Evolutionary conservation across 495 filamentous ascomycete genomes (phyloP), one percentile per base, ranked within the genome.

Genomic region (Penicillium samsonianum): DNA sequence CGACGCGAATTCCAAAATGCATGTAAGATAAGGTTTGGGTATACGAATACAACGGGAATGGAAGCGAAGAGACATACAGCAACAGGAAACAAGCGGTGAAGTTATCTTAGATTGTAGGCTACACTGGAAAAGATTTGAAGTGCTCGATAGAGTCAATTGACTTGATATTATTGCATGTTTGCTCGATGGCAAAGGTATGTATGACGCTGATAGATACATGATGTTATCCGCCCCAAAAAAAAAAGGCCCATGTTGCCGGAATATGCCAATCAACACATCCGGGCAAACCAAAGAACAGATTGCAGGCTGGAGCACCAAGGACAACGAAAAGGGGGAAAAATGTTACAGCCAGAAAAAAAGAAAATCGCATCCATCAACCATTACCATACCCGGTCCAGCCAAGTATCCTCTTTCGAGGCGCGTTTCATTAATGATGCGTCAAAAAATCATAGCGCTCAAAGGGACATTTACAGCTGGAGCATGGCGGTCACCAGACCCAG

Each of bases 401-500:
- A 63, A 59, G 53, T 67, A 50, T 41, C 67, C 46, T 52, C 61
- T 55, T 60, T n/a, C 25, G 35, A 41, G 50, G 35, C 22, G 52
- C 26, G 41, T 43, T 45, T 54, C 41, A 69, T 58, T 73, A 78
- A 44, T 56, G 20, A 19, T 51, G 51, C 57, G 55, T 73, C 11
- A 60, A 50, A 44, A 53, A 49, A 38, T 40, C 22, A 54, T 52
- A 57, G 35, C 44, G 48, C 43, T 35, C 49, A 26, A 53, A 47
- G 35, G 35, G 43, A 48, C 16, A 51, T 66, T 64, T 65, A 77
- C 63, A 77, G 60, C 63, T 74, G 69, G 49, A 77, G 45, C 60
- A 76, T 64, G 38, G 71, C 68, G 41, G 68, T 58, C 42, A 76
- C 30, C 57, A 78, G 59, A 53, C 68, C 72, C 47, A 75, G 45